phyloP scores from a whole-genome alignment of 164 flowering plant species.

The Vitis vinifera region ASM3070453v1 NC_081805.1:26522001-26522500 shows the following conservation, averaged over 20 bases:
- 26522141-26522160: slow-evolving; percentile 12
- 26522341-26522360: background rate
- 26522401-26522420: too few relatives aligned
- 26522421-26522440: too few relatives aligned
- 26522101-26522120: background rate
- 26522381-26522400: too few relatives aligned
- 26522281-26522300: slow-evolving; percentile 88
- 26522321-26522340: slow-evolving; percentile 1
- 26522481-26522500: too few relatives aligned
- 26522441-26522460: too few relatives aligned
- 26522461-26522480: too few relatives aligned
- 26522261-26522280: slow-evolving; percentile 50
- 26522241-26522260: slow-evolving; percentile 80
- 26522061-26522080: background rate
- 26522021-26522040: too few relatives aligned
- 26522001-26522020: too few relatives aligned
- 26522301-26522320: slow-evolving; percentile 56
- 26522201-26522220: slow-evolving; percentile 56
- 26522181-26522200: slow-evolving; percentile 86
- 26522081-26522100: background rate
- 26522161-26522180: slow-evolving; percentile 78
- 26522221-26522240: slow-evolving; percentile 77
- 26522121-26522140: background rate
- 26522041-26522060: too few relatives aligned
- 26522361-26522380: background rate